Conservation (phyloP, 78 protist genomes). For the Dictyostelium firmibasis region DNA sequence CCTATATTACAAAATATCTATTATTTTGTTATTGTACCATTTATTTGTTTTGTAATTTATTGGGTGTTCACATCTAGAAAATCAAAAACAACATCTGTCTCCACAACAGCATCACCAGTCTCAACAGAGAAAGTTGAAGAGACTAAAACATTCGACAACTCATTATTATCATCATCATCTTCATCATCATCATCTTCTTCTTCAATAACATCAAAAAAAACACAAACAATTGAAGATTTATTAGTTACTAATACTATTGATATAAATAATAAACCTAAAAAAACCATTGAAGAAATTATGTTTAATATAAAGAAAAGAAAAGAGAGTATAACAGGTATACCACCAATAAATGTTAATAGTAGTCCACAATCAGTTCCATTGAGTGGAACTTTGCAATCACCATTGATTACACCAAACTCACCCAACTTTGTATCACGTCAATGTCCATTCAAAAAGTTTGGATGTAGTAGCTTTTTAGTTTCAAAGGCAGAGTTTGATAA, state of each 20-base stretch:
- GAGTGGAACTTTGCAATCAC: constrained; percentile 3
- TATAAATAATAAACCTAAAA: background rate
- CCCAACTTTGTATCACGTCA: constrained; percentile 39
- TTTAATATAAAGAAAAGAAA: constrained; percentile 28
- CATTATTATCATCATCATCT: background rate
- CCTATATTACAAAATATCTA: background rate
- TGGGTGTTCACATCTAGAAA: background rate
- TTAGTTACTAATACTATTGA: background rate
- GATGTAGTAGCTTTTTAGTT: constrained; percentile 22
- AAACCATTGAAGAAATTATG: constrained; percentile 16
- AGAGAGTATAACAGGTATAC: background rate
- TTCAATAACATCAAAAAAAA: background rate
- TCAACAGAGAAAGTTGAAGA: background rate
- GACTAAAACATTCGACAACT: background rate
- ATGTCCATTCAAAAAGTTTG: constrained; percentile 67
- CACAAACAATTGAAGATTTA: background rate
- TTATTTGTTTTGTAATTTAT: background rate
- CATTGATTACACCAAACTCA: constrained; percentile 1
- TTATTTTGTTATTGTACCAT: constrained; percentile 12
- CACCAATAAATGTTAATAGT: background rate
- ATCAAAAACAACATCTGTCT: background rate
- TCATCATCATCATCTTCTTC: background rate
- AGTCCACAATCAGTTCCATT: background rate
- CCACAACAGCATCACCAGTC: background rate
- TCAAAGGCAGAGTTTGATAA: constrained; percentile 35